Base-by-base conservation (phyloP, 1,139 yeast species). In the Debaryomyces robertsiae region DNA sequence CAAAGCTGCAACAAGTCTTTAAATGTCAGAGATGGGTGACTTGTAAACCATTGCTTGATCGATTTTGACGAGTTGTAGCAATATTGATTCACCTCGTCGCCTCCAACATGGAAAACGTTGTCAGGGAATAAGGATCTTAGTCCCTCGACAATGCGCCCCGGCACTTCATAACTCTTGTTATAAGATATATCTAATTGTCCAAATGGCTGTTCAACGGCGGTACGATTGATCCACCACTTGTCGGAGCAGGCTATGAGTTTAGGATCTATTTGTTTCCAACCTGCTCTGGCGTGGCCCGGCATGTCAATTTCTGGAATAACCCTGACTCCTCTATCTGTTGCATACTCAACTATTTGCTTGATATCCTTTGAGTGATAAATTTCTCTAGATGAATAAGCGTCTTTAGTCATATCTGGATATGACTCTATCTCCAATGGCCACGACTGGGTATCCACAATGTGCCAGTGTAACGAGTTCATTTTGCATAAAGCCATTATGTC, bases 201-300 rank as follows among this genome's bases (percentile, higher is more conserved):
- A 3, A 77, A 66, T 14, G 73, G 72, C 10, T 79, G 77, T 48
- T 73, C 76, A n/a, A 57, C 63, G 1, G 77, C 73, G 15, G 65
- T 60, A 36, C 58, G 65, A 36, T 55, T 52, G 9, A 60, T 46
- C 72, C 72, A 67, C 57, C 63, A 60, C 1, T 59, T 52, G 31
- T 63, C 46, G 2, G 58, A 64, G 55, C 77, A 72, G 9, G 65
- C 58, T 14, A 73, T 57, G 24, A 71, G 46, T 7, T 55, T 53
- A 1, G 67, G 60, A 44, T 69, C 67, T 14, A 70, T 55, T 41
- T 58, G 62, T 30, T 51, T 52, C 72, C 74, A 74, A 2, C 79
- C 79, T 9, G 77, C 67, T 28, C 67, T 58, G 7, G 77, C 60
- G 51, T 75, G 80, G 2, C 77, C 78, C 1, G 79, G 79, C 58